These are phyloP conservation scores for Colletotrichum caudatum DNA, from an alignment of 2,329 filamentous ascomycete species.

Conservation along the genomic window DNA sequence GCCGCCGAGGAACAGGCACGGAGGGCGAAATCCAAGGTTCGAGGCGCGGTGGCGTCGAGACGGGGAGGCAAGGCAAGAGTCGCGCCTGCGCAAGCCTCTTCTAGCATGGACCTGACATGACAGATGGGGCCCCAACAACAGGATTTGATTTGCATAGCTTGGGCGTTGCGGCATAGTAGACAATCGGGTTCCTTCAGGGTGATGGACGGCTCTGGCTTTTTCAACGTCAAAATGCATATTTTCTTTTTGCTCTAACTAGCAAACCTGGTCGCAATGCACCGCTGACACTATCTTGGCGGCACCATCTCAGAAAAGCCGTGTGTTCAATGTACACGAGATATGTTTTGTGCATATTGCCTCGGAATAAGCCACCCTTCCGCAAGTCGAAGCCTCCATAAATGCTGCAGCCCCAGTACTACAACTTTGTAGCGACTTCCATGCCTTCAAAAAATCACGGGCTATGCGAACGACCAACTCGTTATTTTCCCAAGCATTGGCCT, in stretches of 20 bases:
- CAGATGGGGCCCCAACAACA: background rate
- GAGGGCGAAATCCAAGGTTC: slow-evolving; percentile 44
- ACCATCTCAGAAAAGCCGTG: slow-evolving; percentile 26
- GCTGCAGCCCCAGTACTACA: slow-evolving; percentile 38
- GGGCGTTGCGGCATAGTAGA: slow-evolving; percentile 36
- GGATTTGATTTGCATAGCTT: slow-evolving; percentile 38
- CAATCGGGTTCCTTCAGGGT: slow-evolving; percentile 12
- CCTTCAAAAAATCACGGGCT: slow-evolving; percentile 36
- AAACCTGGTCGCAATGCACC: slow-evolving; percentile 32
- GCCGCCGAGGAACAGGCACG: slow-evolving; percentile 46
- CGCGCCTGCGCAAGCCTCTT: slow-evolving; percentile 43
- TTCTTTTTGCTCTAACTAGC: slow-evolving; percentile 36
- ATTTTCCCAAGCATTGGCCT: slow-evolving; percentile 28
- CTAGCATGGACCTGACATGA: slow-evolving; percentile 41
- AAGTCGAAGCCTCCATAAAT: slow-evolving; percentile 20
- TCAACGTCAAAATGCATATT: slow-evolving; percentile 41
- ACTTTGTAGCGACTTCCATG: slow-evolving; percentile 23
- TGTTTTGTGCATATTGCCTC: slow-evolving; percentile 38
- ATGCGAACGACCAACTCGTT: slow-evolving; percentile 17
- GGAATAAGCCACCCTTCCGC: slow-evolving; percentile 18
- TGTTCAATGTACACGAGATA: slow-evolving; percentile 39
- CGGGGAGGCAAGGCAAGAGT: slow-evolving; percentile 48
- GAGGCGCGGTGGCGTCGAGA: slow-evolving; percentile 43
- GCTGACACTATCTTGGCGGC: slow-evolving; percentile 27
- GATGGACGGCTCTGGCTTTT: slow-evolving; percentile 2